Evolutionary conservation across 2,329 filamentous ascomycete species (phyloP).

Genomic region (Karstenula rhodostoma): DNA sequence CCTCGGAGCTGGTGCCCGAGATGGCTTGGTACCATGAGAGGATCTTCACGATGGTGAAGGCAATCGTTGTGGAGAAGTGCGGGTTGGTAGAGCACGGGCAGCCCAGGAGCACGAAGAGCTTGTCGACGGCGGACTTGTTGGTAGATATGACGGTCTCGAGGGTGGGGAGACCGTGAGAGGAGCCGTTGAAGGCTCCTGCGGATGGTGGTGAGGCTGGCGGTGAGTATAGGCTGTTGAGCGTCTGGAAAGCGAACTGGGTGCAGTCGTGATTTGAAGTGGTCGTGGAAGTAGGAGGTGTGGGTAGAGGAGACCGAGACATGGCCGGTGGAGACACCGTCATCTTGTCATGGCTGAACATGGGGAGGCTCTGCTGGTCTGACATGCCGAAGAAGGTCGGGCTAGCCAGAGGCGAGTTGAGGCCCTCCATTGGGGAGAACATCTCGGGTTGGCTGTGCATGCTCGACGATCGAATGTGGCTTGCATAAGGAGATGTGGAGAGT

Average conservation of each 20-base stretch:
- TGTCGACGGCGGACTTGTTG: slow-evolving; percentile 46
- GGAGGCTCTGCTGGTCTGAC: slow-evolving; percentile 34
- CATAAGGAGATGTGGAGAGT: slow-evolving; percentile 31
- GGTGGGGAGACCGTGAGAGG: slow-evolving; percentile 36
- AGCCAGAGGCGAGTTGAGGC: slow-evolving; percentile 32
- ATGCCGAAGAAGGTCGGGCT: slow-evolving; percentile 37
- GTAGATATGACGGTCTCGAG: slow-evolving; percentile 42
- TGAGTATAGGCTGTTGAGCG: slow-evolving; percentile 44
- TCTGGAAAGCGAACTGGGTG: slow-evolving; percentile 47
- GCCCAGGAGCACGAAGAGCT: slow-evolving; percentile 40
- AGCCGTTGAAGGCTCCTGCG: slow-evolving; percentile 36
- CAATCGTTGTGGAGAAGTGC: slow-evolving; percentile 48
- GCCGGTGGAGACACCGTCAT: slow-evolving; percentile 34
- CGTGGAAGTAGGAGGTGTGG: slow-evolving; percentile 35
- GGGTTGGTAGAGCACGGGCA: slow-evolving; percentile 48
- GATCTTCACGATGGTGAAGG: slow-evolving; percentile 45
- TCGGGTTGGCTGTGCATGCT: slow-evolving; percentile 45
- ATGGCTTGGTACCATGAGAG: slow-evolving; percentile 49
- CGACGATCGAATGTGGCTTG: slow-evolving; percentile 36
- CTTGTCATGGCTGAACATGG: slow-evolving; percentile 33
- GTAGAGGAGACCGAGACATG: slow-evolving; percentile 38
- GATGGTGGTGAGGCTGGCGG: slow-evolving; percentile 37
- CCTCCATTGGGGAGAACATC: slow-evolving; percentile 37
- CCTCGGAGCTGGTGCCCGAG: slow-evolving; percentile 33
- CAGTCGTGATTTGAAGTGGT: slow-evolving; percentile 43